phyloP scores from a whole-genome alignment of 1,284 basidiomycete genomes.

The Irpex sp. region DNA sequence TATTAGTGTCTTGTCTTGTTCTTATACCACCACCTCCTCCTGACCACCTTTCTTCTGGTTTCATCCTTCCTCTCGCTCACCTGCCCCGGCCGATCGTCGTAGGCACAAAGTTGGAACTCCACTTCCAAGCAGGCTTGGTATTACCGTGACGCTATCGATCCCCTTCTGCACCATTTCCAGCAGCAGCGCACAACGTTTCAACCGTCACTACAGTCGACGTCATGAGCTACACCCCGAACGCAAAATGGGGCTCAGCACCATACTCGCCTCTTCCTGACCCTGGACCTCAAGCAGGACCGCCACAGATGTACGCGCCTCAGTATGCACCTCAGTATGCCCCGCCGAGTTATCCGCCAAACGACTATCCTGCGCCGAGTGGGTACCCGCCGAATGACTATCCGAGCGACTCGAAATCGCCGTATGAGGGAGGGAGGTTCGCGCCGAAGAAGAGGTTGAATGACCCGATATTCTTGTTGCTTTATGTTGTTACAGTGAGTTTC shows the following conservation, averaged over 20 bases:
- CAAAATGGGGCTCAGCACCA: background rate
- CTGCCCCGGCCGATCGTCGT: background rate
- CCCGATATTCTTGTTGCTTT: slow-evolving; percentile 66
- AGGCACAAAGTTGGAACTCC: background rate
- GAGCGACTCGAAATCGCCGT: slow-evolving; percentile 49
- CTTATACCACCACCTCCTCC: background rate
- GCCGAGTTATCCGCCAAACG: slow-evolving; percentile 6
- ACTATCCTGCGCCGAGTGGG: background rate
- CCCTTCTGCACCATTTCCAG: background rate
- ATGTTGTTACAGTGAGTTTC: slow-evolving; percentile 50
- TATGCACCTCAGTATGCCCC: slow-evolving; percentile 17
- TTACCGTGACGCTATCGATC: background rate
- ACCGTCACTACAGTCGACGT: background rate
- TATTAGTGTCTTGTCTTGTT: background rate
- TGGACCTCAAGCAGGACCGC: slow-evolving; percentile 9
- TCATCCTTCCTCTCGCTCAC: background rate
- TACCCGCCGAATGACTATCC: slow-evolving; percentile 4
- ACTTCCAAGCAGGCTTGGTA: slow-evolving; percentile 3
- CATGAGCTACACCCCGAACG: slow-evolving; percentile 14
- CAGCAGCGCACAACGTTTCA: background rate
- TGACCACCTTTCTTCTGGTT: background rate
- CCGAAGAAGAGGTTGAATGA: slow-evolving; percentile 72
- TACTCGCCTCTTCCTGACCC: background rate
- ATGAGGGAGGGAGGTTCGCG: slow-evolving; percentile 63
- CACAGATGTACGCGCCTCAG: slow-evolving; percentile 6